Evolutionary conservation across 116 monocot species (phyloP), one percentile per base, ranked within the genome.

Genomic region (Phalaenopsis hybrid): DNA sequence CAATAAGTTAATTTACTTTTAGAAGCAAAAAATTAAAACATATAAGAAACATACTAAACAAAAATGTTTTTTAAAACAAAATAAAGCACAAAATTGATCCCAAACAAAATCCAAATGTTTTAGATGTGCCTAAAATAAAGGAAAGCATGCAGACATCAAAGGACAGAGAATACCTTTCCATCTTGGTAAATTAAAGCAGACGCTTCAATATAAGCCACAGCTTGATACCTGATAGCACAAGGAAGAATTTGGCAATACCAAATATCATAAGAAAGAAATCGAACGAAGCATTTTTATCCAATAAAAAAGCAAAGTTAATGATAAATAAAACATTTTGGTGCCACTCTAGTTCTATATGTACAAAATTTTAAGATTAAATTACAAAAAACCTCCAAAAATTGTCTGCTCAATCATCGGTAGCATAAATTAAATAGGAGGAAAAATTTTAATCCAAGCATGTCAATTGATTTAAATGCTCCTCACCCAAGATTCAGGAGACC

Each of bases 111-210:
- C 5, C 20, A 63, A 63, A 63, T 63, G 63, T 25, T 63, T 63
- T 63, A 23, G 21, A 63, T 7, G 23, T 63, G 8, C 20, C 63
- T 1, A 23, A 4, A 63, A 63, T 63, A 63, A 25, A 21, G 55
- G 55, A 63, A 63, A 63, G 25, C 21, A 63, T 46, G 46, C 4
- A 8, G 13, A 75, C 4, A 13, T 17, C 77, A n/a, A 67, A 5
- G 55, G 51, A 9, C 45, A 79, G 45, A 13, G 44, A n/a, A 74
- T 63, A 94, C 99, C 95, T 99, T 95, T 84, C 95, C 95, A 84
- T 99, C 99, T 86, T 99, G 99, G 84, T 99, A 99, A 83, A 99
- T 99, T 46, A 93, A 73, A 44, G 99, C 99, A 78, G 99, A 99
- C 28, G 99, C 99, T 89, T 99, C 99, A 82, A 99, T 95, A 78